Conservation (phyloP, 2,329 filamentous ascomycete genomes). For the Beauveria brongniartii region DNA sequence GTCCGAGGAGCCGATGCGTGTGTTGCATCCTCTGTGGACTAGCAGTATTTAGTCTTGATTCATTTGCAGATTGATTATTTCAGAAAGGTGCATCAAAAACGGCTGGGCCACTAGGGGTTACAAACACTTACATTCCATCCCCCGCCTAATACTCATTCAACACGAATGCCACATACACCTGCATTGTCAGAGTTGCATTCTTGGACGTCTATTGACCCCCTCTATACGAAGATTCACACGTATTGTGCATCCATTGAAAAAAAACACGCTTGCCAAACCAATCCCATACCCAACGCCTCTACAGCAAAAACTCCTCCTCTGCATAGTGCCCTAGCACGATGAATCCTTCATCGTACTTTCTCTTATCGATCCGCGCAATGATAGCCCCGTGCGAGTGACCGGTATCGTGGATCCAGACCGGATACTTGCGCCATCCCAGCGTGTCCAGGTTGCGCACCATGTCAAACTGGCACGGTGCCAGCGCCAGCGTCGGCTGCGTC, state of each 20-base stretch:
- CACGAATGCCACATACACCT: not conserved
- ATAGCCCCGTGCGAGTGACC: constrained; percentile 86
- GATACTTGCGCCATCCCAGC: constrained; percentile 57
- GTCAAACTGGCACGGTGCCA: constrained; percentile 72
- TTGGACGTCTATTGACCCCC: not conserved
- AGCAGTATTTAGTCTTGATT: too few species aligned
- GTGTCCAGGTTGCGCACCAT: constrained; percentile 73
- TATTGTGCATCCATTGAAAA: not conserved
- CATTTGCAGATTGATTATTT: too few species aligned
- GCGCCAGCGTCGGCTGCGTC: constrained; percentile 62
- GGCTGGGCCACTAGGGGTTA: too few species aligned
- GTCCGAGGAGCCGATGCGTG: too few species aligned
- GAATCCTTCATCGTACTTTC: constrained; percentile 65
- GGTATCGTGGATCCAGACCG: constrained; percentile 67
- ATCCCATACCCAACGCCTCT: not conserved
- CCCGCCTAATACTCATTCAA: too few species aligned
- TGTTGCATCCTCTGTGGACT: not conserved
- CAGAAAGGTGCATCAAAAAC: too few species aligned
- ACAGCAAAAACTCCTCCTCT: constrained; percentile 56
- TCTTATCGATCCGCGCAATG: constrained; percentile 64
- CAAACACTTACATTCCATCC: too few species aligned
- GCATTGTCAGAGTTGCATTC: not conserved
- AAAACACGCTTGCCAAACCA: not conserved
- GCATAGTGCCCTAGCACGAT: constrained; percentile 77
- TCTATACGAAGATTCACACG: not conserved